Evolutionary conservation across 2,329 filamentous ascomycete genomes (phyloP).

Genomic region (Neophaeococcomyces aloes): DNA sequence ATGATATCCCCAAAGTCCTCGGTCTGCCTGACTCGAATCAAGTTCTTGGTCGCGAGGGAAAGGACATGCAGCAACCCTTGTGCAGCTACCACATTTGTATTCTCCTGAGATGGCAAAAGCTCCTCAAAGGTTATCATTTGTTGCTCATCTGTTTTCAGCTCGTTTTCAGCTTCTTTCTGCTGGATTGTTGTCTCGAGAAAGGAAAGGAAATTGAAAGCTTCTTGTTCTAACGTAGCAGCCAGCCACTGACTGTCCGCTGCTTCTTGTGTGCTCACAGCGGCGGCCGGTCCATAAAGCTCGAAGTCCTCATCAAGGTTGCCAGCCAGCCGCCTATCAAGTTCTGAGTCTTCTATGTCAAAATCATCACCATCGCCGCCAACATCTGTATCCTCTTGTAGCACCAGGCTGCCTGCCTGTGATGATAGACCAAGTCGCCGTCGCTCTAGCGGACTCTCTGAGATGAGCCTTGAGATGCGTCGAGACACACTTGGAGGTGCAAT

Average conservation of each 20-base stretch:
- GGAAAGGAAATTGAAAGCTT: constrained; percentile 52
- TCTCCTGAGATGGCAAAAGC: constrained; percentile 51
- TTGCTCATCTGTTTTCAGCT: constrained; percentile 12
- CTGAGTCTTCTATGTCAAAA: constrained; percentile 21
- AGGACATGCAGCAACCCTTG: constrained; percentile 69
- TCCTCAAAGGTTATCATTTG: constrained; percentile 48
- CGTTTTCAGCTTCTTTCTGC: constrained; percentile 20
- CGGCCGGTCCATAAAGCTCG: constrained; percentile 36
- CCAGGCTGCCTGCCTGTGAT: not conserved
- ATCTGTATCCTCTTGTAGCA: constrained; percentile 4
- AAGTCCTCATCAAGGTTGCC: constrained; percentile 26
- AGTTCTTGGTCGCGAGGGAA: constrained; percentile 55
- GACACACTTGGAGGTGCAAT: constrained; percentile 23
- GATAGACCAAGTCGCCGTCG: constrained; percentile 10
- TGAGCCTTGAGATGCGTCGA: constrained; percentile 41
- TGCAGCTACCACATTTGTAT: constrained; percentile 52
- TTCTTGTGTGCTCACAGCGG: constrained; percentile 40
- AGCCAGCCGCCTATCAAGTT: constrained; percentile 28
- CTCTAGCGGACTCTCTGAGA: constrained; percentile 51
- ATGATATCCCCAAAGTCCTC: constrained; percentile 33
- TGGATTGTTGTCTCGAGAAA: constrained; percentile 44
- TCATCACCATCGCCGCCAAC: constrained; percentile 7
- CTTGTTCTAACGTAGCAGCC: constrained; percentile 44
- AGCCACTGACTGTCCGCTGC: constrained; percentile 40
- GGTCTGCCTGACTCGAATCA: constrained; percentile 53